Evolutionary conservation across 371 early-diverging fungal genomes (phyloP), one percentile per base, ranked within the genome.

Genomic region (Mortierella sp.): DNA sequence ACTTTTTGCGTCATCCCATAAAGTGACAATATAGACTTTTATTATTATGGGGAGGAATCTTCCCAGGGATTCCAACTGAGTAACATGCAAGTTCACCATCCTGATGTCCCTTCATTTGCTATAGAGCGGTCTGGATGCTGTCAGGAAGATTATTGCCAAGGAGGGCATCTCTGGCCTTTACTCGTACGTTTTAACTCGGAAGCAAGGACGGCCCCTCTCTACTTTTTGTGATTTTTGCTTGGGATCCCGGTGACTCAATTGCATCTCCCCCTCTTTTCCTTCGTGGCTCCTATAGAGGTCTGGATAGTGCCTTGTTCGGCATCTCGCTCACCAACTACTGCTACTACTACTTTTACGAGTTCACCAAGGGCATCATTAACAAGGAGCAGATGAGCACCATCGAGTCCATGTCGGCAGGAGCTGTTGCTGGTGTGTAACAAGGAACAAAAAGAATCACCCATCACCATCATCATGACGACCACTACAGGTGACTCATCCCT

Each of bases 331-430:
- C 98, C 51, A 96, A 98, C 79, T 95, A 95, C 80, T 84, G 95
- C 39, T 96, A 96, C 85, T 96, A 95, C 83, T 96, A 94, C 83
- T 96, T 93, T 81, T 97, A 96, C 67, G 97, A 97, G 84, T 83
- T 89, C 46, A 94, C 93, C 71, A 97, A 96, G 84, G 82, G 89
- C 2, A 81, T 83, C 21, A 93, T 96, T 72, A 93, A 95, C 80
- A 89, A 87, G 63, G 88, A 88, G 16, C 82, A 84, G 55, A 91
- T 98, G 89, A 87, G 86, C 61, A 92, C 94, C 23, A 67, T 83
- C 51, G 93, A 97, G 83, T 93, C 90, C 67, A 95, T 98, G 94
- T 79, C 92, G 24, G 87, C 98, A 6, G 95, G 97, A 61, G 94
- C 97, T 28, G 74, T 97, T 65, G 97, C 98, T 41, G 97, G 90